Evolutionary conservation across 2,329 filamentous ascomycete genomes (phyloP).

Genomic region (Nemania serpens): DNA sequence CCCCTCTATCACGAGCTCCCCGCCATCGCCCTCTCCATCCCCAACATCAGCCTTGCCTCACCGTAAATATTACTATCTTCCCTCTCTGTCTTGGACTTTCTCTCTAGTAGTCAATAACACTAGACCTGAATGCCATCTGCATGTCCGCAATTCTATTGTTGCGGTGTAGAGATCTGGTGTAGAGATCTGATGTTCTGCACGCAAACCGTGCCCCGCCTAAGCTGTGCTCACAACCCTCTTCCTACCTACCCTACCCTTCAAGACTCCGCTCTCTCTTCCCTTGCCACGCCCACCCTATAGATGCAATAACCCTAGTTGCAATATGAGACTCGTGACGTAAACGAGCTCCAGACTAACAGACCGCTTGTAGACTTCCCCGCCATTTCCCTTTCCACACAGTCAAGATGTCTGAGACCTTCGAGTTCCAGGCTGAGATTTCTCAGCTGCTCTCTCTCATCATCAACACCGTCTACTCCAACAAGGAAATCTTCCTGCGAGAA

Average conservation of each 20-base stretch:
- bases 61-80: not conserved
- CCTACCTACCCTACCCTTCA: slow-evolving; percentile 6
- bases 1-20: slow-evolving; percentile 16
- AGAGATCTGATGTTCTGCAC: not conserved
- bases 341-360: slow-evolving; percentile 5
- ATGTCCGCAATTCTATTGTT: not conserved
- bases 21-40: slow-evolving; percentile 12
- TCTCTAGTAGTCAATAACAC: not conserved
- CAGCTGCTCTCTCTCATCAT: slow-evolving; percentile 99
- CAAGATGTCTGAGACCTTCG: slow-evolving; percentile 92
- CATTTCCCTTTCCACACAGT: slow-evolving; percentile 8
- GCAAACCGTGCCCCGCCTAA: slow-evolving; percentile 11
- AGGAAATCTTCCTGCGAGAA: slow-evolving; percentile 99
- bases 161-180: too few relatives aligned
- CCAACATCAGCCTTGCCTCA: slow-evolving; percentile 27
- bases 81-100: too few relatives aligned
- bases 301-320: not conserved
- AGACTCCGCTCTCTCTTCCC: not conserved
- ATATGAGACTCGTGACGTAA: not conserved
- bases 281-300: not conserved
- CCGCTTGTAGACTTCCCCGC: slow-evolving; percentile 19
- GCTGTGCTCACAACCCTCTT: slow-evolving; percentile 6
- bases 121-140: not conserved
- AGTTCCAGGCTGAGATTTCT: slow-evolving; percentile 99
- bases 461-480: slow-evolving; percentile 99